Percentiles rank a stretch among this genome's conserved stretches.
Evolutionary conservation across 352 stramenopile genomes (phyloP).

Genomic region (Globisporangium spiculum): DNA sequence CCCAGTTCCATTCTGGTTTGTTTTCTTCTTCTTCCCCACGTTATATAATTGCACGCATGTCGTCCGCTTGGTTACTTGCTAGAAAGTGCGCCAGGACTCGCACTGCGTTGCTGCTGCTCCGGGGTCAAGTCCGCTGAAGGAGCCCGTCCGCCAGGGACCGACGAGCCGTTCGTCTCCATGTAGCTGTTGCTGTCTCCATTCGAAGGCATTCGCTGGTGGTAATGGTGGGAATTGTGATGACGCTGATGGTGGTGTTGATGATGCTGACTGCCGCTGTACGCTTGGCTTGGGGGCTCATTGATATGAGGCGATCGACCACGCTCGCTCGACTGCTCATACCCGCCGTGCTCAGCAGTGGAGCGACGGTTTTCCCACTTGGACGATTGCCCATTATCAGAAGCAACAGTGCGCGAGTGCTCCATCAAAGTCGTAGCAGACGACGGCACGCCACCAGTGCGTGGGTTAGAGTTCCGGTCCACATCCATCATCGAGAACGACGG

Average conservation of each 20-base stretch:
- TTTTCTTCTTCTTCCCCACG: not conserved
- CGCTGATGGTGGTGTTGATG: constrained; percentile 6
- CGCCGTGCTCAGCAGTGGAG: not conserved
- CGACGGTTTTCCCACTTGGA: constrained; percentile 8
- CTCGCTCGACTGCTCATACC: constrained; percentile 6
- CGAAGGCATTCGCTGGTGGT: constrained; percentile 19
- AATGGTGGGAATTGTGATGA: constrained; percentile 7
- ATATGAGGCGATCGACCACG: not conserved
- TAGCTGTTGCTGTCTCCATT: constrained; percentile 16
- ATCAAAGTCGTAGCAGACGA: constrained; percentile 1
- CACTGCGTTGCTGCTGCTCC: not conserved
- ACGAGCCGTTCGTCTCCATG: constrained; percentile 2
- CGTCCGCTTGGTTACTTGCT: not conserved
- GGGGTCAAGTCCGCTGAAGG: constrained; percentile 1
- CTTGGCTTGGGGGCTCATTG: not conserved
- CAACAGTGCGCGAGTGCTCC: constrained; percentile 17
- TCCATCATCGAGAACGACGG: constrained; percentile 66
- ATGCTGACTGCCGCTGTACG: not conserved
- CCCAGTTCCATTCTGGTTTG: not conserved
- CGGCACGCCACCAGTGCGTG: constrained; percentile 10
- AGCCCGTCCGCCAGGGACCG: not conserved
- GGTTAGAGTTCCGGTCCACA: constrained; percentile 47
- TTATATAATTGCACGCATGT: not conserved
- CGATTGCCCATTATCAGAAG: constrained; percentile 1
- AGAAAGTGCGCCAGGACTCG: not conserved